Percentiles rank a stretch among this genome's conserved stretches.
Evolutionary conservation across 257 asterid genomes (phyloP).

Genomic region (Thymus quinquecostatus): DNA sequence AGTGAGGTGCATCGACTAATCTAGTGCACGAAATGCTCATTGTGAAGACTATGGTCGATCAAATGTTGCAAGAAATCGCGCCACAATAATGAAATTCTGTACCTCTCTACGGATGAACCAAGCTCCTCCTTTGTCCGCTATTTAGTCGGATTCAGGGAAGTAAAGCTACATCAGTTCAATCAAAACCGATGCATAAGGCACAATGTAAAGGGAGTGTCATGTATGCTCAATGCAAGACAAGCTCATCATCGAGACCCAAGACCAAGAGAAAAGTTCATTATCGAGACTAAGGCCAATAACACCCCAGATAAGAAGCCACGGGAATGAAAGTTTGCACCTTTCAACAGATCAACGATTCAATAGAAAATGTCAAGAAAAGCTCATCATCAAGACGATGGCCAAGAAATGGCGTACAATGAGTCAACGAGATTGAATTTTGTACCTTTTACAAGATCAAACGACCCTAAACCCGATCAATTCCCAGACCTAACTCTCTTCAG

Average conservation of each 20-base stretch:
- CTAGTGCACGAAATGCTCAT: conserved; percentile 26
- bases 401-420: not conserved
- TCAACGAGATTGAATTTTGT: conserved; percentile 11
- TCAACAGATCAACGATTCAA: not conserved
- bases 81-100: not conserved
- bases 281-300: not conserved
- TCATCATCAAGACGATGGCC: not conserved
- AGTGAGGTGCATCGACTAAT: conserved; percentile 23
- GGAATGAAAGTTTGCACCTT: conserved; percentile 7
- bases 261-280: not conserved
- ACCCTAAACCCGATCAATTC: conserved; percentile 25
- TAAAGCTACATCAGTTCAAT: conserved; percentile 21
- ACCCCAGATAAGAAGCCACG: conserved; percentile 1
- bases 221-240: conserved; percentile 21
- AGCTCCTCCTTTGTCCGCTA: not conserved
- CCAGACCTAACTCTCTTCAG: conserved; percentile 49
- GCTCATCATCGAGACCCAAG: not conserved
- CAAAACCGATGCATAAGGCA: conserved; percentile 28
- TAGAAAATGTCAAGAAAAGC: conserved; percentile 24
- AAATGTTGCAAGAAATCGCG: conserved; percentile 8
- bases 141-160: not conserved
- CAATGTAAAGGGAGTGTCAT: conserved; percentile 14
- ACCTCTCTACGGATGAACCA: conserved; percentile 4
- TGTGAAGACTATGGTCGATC: conserved; percentile 17
- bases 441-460: conserved; percentile 20